Base-by-base conservation (phyloP, 805 yeast species). In the Yamadazyma phyllophila region DNA sequence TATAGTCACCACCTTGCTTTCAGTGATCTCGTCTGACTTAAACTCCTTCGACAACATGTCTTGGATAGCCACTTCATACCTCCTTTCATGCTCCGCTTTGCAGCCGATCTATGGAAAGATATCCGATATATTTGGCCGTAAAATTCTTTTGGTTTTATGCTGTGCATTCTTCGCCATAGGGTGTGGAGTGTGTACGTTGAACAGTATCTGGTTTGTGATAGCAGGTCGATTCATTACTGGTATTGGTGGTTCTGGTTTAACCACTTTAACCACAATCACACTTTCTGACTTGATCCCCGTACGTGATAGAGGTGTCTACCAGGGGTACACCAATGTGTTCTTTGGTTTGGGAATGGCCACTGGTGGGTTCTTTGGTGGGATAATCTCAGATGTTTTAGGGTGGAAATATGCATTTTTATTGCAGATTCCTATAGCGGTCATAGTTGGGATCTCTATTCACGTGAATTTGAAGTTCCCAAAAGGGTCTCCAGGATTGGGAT, bases 171-270 rank as follows among this genome's bases (percentile, higher is more conserved):
- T 85, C 57, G 76, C 79, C 1, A 34, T 81, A 1, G 91, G 77
- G 1, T 72, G 77, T 44, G 54, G 77, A 9, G 70, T 81, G 40
- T 82, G 88, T 59, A 81, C 71, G 1, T 74, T 85, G 1, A 64
- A 67, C 62, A 80, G 62, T 58, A 77, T 56, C 12, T 52, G 66
- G 36, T 52, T 71, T 43, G 67, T 85, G 50, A 78, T 83, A 7
- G 49, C 76, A 26, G 85, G 85, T 4, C 70, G 88, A 56, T 80
- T 88, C 49, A 71, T 89, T 41, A 82, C 95, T 17, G 97, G 97
- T 14, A 76, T 86, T 45, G 96, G 96, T 10, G 96, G 95, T 13
- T 94, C 96, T 4, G 96, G 96, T 1, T 77, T 89, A 57, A 80
- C 83, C 41, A 76, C 91, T 0, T 67, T 88, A 54, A 77, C 88